Evolutionary conservation across 1,284 basidiomycete species (phyloP).

Genomic region (Apiotrichum domesticum): DNA sequence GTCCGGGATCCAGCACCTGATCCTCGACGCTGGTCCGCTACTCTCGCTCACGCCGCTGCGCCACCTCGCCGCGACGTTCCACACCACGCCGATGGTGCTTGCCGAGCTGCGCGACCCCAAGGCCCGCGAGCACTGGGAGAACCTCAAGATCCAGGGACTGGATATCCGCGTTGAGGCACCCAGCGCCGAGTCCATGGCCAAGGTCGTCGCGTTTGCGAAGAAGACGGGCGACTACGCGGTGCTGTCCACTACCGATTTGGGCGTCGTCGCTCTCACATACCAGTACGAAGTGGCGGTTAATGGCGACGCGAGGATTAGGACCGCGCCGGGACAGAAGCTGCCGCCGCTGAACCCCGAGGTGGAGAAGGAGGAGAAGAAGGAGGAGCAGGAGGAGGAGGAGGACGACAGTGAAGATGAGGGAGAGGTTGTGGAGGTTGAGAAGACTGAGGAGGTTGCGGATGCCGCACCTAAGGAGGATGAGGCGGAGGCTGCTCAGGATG

Average conservation of each 20-base stretch:
- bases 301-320: slow-evolving; percentile 51
- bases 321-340: slow-evolving; percentile 48
- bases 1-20: slow-evolving; percentile 59
- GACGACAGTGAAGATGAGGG: slow-evolving; percentile 45
- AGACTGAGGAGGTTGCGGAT: background rate
- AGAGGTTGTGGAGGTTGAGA: slow-evolving; percentile 8
- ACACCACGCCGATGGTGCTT: slow-evolving; percentile 83
- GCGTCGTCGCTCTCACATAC: slow-evolving; percentile 83
- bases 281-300: slow-evolving; percentile 60
- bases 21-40: slow-evolving; percentile 87
- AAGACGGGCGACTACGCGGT: slow-evolving; percentile 96
- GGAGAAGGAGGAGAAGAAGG: slow-evolving; percentile 43
- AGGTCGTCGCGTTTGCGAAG: slow-evolving; percentile 86
- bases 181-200: slow-evolving; percentile 63
- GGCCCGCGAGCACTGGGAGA: slow-evolving; percentile 76
- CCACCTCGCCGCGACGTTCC: slow-evolving; percentile 71
- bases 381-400: slow-evolving; percentile 44
- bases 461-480: slow-evolving; percentile 19
- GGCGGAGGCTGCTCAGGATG: slow-evolving; percentile 2
- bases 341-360: background rate
- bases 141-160: slow-evolving; percentile 58
- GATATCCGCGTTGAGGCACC: slow-evolving; percentile 68
- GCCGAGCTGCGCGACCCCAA: slow-evolving; percentile 80
- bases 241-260: slow-evolving; percentile 83
- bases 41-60: slow-evolving; percentile 77